Evolutionary conservation across 768 basidiomycete genomes (phyloP).

Genomic region (Gautieria morchelliformis): DNA sequence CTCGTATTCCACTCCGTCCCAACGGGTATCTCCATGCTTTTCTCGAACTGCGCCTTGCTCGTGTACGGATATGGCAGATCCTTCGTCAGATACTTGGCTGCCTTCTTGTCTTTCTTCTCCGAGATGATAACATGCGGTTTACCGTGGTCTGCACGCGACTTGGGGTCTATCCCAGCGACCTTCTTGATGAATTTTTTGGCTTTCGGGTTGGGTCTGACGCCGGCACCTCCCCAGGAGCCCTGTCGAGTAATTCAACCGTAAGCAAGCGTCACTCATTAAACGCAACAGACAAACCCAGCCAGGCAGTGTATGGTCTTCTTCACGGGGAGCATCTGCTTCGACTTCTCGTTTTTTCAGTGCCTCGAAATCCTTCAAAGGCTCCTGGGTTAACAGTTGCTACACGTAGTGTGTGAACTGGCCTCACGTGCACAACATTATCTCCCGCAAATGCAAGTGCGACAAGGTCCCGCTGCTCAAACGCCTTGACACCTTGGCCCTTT

Average conservation of each 20-base stretch:
- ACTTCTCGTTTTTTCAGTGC: constrained; percentile 76
- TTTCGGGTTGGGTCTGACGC: constrained; percentile 47
- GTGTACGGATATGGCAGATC: constrained; percentile 95
- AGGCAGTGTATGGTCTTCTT: constrained; percentile 82
- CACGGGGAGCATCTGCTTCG: constrained; percentile 76
- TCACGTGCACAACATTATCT: constrained; percentile 87
- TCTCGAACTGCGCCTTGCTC: constrained; percentile 85
- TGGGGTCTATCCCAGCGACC: constrained; percentile 71
- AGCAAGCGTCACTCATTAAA: not conserved
- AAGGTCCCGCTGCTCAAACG: constrained; percentile 85
- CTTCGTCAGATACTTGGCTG: constrained; percentile 77
- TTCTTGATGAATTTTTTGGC: constrained; percentile 73
- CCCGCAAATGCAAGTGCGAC: constrained; percentile 95
- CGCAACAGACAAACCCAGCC: constrained; percentile 69
- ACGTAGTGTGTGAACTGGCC: constrained; percentile 13
- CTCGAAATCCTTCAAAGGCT: constrained; percentile 60
- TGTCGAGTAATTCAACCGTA: not conserved
- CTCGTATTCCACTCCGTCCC: constrained; percentile 94
- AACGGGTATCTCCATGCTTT: constrained; percentile 67
- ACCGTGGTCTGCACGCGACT: constrained; percentile 70
- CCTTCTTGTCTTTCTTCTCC: constrained; percentile 92
- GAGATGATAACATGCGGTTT: constrained; percentile 91
- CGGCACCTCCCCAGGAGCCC: constrained; percentile 90
- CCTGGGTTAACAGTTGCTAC: not conserved
- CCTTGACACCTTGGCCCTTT: constrained; percentile 43